Percentiles rank a stretch among this genome's conserved stretches.
phyloP scores from a whole-genome alignment of 148 eudicot species.

The Chenopodium formosanum region DNA sequence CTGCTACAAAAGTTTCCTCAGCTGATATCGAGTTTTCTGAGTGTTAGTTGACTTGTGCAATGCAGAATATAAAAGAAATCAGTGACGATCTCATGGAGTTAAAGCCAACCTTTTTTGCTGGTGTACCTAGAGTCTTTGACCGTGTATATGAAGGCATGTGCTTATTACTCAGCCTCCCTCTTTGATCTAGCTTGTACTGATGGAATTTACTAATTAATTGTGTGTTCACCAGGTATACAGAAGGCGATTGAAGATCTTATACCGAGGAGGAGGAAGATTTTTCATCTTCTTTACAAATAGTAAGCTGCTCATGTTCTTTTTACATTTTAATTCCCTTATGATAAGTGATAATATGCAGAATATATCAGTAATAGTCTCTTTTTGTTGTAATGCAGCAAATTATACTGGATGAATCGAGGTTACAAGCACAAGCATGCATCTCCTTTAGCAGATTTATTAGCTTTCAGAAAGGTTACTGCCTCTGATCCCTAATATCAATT shows the following conservation, averaged over 20 bases:
- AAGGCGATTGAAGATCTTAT: constrained; percentile 66
- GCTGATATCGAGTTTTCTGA: neutral
- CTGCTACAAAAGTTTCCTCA: neutral
- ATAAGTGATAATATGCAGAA: neutral
- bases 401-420: constrained; percentile 80
- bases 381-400: constrained; percentile 59
- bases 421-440: constrained; percentile 88
- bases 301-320: constrained; percentile 33
- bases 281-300: constrained; percentile 75
- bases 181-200: neutral
- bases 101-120: constrained; percentile 91
- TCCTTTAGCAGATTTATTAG: constrained; percentile 80
- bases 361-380: neutral
- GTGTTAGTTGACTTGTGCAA: constrained; percentile 3
- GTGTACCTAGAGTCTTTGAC: constrained; percentile 89
- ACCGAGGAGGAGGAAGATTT: constrained; percentile 70
- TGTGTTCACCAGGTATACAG: constrained; percentile 50
- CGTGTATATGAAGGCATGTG: constrained; percentile 81
- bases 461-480: constrained; percentile 80
- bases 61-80: constrained; percentile 75
- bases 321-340: neutral
- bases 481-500: neutral
- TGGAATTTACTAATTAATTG: neutral
- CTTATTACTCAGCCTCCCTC: constrained; percentile 6
- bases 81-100: constrained; percentile 84